Percentiles rank a stretch among this genome's conserved stretches.
Conservation (phyloP, 2,329 filamentous ascomycete species). For the Penicillium sclerotiorum region DNA sequence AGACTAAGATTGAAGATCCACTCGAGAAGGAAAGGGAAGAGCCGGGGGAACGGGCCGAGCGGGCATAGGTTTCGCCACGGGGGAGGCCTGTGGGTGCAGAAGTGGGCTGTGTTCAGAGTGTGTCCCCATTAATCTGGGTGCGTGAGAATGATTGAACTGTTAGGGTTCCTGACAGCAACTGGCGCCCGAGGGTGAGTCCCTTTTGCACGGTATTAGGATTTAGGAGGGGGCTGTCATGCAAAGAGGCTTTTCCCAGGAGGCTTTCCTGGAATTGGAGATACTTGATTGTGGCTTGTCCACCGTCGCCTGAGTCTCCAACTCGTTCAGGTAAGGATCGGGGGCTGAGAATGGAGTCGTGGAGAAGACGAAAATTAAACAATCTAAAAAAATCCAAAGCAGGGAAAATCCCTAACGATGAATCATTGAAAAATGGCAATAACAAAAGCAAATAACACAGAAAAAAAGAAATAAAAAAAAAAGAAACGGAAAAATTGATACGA, state of each 20-base stretch:
- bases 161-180: constrained; percentile 12
- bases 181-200: neutral
- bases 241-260: too few species aligned
- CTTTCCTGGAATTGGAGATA: constrained; percentile 1
- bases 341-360: neutral
- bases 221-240: too few species aligned
- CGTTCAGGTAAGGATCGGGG: neutral
- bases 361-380: neutral
- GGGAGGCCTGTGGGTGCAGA: neutral
- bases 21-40: constrained; percentile 19
- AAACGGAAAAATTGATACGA: too few species aligned
- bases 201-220: too few species aligned
- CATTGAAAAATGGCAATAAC: too few species aligned
- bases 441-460: too few species aligned
- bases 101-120: constrained; percentile 1
- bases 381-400: neutral
- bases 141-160: neutral
- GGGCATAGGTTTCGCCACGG: constrained; percentile 26
- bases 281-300: constrained; percentile 8
- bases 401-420: too few species aligned
- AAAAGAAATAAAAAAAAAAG: too few species aligned
- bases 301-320: constrained; percentile 7
- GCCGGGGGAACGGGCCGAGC: constrained; percentile 33
- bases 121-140: neutral
- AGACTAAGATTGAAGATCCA: constrained; percentile 17